A percentile compares a stretch with the other conserved stretches of the same genome.
Evolutionary conservation across 106 monocot species (phyloP).

Genomic region (Dactylorhiza incarnata): DNA sequence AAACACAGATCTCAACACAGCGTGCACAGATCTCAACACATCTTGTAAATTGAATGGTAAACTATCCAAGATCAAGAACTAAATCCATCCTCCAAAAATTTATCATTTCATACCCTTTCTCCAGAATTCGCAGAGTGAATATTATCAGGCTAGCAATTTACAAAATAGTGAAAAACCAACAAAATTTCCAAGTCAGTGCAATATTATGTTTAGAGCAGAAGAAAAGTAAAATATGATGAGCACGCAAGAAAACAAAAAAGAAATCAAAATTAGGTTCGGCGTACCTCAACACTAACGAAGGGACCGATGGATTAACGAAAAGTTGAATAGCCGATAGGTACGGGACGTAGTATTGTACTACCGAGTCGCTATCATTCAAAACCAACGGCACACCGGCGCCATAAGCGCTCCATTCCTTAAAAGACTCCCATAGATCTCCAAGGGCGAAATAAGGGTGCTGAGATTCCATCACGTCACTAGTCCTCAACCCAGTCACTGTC

Average conservation of each 20-base stretch:
- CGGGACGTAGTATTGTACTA: constrained; percentile 62
- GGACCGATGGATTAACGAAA: constrained; percentile 25
- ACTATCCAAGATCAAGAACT: background rate
- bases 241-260: background rate
- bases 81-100: background rate
- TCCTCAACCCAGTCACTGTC: constrained; percentile 29
- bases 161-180: background rate
- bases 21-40: background rate
- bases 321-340: constrained; percentile 56
- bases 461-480: constrained; percentile 10
- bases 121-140: background rate
- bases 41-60: background rate
- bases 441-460: constrained; percentile 31
- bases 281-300: constrained; percentile 26
- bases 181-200: background rate
- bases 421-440: constrained; percentile 60
- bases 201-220: background rate
- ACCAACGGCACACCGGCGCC: constrained; percentile 61
- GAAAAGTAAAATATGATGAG: background rate
- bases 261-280: background rate
- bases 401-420: constrained; percentile 53
- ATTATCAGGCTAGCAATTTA: background rate
- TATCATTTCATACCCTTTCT: background rate
- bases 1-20: background rate
- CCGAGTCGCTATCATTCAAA: constrained; percentile 35